Percentiles rank a stretch among this genome's conserved stretches.
These are phyloP conservation scores for Nepenthes mirabilis DNA, from an alignment of 148 eudicot genomes.

Conservation along the genomic window DNA sequence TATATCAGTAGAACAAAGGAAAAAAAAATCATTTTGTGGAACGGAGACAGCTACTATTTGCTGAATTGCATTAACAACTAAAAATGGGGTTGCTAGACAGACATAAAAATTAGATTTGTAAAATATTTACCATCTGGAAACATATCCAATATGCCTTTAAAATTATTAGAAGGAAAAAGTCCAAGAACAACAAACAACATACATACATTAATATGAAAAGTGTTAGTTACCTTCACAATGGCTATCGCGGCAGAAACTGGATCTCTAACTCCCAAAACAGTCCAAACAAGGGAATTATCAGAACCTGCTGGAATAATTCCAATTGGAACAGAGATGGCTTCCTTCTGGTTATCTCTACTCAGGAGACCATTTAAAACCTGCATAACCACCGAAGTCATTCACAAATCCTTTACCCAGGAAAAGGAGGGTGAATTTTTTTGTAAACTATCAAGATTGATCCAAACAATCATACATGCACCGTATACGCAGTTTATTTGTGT, in stretches of 20 bases:
- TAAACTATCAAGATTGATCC: no score
- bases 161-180: neutral
- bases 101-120: no score
- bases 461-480: no score
- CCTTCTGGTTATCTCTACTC: conserved; percentile 69
- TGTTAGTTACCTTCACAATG: conserved; percentile 60
- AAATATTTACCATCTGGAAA: no score
- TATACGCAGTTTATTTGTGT: no score
- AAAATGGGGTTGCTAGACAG: no score
- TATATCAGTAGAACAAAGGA: no score
- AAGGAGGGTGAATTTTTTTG: no score
- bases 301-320: conserved; percentile 97
- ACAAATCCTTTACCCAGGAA: neutral
- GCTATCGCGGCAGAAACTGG: conserved; percentile 90
- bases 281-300: conserved; percentile 93
- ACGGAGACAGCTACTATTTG: no score
- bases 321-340: conserved; percentile 81
- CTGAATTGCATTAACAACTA: no score
- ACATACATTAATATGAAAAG: neutral
- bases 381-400: conserved; percentile 8
- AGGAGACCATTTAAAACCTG: conserved; percentile 89
- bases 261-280: conserved; percentile 90
- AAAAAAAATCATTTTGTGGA: no score
- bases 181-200: neutral
- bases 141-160: neutral